phyloP scores from a whole-genome alignment of 2,329 filamentous ascomycete species.

The Fusarium paranaense region DNA sequence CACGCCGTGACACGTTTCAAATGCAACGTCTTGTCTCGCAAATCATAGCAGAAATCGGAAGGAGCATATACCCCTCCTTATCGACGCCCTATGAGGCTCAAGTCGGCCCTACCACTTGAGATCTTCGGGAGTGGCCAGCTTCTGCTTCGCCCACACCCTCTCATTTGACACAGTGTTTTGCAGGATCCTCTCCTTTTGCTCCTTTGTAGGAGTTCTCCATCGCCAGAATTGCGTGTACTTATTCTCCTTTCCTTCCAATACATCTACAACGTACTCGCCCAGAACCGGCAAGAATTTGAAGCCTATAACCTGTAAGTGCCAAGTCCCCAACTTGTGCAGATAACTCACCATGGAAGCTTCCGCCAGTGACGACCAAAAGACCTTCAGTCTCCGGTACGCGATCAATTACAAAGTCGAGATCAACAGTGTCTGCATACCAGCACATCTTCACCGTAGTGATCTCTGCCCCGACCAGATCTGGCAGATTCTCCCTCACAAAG shows the following conservation, averaged over 20 bases:
- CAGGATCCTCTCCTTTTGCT: neutral
- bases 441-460: neutral
- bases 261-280: neutral
- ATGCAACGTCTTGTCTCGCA: neutral
- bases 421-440: neutral
- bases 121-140: neutral
- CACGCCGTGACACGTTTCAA: slow-evolving; percentile 26
- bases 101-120: neutral
- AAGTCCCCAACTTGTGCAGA: neutral
- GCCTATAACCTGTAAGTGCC: neutral
- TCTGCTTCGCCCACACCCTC: neutral
- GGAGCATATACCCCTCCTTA: neutral
- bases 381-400: neutral
- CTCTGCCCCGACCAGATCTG: slow-evolving; percentile 13
- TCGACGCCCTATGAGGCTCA: neutral
- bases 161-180: neutral
- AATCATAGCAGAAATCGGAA: neutral
- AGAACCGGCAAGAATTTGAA: neutral
- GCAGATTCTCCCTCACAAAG: neutral
- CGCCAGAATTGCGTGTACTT: neutral
- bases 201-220: neutral
- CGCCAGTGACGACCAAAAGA: neutral
- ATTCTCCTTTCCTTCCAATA: slow-evolving; percentile 6
- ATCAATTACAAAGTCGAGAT: slow-evolving; percentile 4
- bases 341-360: slow-evolving; percentile 11